Base-by-base conservation (phyloP, 1,284 basidiomycete species). In the Cutaneotrichosporon curvatum region DNA sequence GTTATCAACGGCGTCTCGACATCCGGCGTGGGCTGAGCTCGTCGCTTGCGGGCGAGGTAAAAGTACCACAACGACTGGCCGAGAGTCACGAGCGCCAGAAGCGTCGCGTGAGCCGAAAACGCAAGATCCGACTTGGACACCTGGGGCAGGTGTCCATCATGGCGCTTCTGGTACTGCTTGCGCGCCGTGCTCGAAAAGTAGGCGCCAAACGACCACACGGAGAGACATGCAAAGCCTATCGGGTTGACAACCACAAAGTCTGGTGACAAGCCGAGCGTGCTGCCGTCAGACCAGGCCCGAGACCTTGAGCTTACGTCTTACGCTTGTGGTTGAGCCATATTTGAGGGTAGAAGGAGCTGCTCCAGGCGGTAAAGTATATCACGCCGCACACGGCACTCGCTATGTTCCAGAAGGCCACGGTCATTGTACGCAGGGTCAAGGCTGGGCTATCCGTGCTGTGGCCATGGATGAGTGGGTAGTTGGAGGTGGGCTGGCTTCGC, bases 161-260 rank as follows among this genome's bases (percentile, higher is more conserved):
- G 67, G 14, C 75, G 50, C 6, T 43, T 47, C 21, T 53, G 48
- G 48, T 76, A 76, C 56, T 75, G 62, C 7, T 56, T 19, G 6
- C 71, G 59, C 18, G 72, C 68, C 0, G 57, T 37, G 0, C 62
- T 53, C 1, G 65, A 68, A 43, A 67, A 67, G 46, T 59, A 63
- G 6, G 74, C 61, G 8, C 62, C 60, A 48, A 62, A 60, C 35
- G 60, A 70, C 68, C 70, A 75, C 22, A 70, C 50, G 1, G 68
- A 56, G 37, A 74, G 62, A 23, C 68, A 65, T 10, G 70, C 44
- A 52, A 74, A 74, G 1, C 74, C 74, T 30, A 74, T 49, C 0
- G 74, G 73, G 51, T 76, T 76, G 36, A 74, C 53, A 40, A 62
- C 60, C n/a, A 67, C 56, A 43, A 75, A 75, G 57, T 75, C 73